Conservation (phyloP, 129 eudicot species). For the Saussurea involucrata region DNA sequence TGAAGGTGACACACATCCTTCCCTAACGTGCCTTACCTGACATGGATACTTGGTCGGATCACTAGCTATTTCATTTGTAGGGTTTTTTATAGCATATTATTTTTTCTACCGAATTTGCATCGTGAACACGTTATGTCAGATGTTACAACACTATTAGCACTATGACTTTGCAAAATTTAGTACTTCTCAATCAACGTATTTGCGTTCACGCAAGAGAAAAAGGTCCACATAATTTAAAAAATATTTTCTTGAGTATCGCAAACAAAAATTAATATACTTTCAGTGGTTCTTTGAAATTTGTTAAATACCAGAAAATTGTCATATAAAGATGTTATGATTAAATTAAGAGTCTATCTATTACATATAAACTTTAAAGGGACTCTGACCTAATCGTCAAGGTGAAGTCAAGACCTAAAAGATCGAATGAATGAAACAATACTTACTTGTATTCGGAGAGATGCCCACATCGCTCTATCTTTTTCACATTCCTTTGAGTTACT, state of each 20-base stretch:
- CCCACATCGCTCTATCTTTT: background rate
- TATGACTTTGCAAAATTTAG: background rate
- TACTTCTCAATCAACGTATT: background rate
- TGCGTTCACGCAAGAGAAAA: background rate
- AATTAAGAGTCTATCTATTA: background rate
- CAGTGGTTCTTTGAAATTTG: background rate
- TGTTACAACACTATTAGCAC: background rate
- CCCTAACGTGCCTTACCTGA: background rate
- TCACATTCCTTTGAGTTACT: background rate
- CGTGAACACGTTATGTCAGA: background rate
- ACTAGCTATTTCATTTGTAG: background rate
- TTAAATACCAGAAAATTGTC: background rate
- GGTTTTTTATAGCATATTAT: background rate
- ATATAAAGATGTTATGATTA: background rate
- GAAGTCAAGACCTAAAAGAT: background rate
- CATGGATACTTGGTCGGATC: background rate
- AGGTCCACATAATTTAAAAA: background rate
- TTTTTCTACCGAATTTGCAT: background rate
- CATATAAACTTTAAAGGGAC: background rate
- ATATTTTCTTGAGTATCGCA: background rate
- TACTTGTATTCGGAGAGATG: slow-evolving; percentile 1
- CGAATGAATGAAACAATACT: slow-evolving; percentile 12
- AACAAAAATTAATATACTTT: background rate
- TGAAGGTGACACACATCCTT: slow-evolving; percentile 4
- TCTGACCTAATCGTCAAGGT: background rate